A percentile compares a stretch with the other conserved stretches of the same genome.
Conservation (phyloP, 140 eudicot species). For the Stevia rebaudiana region DNA sequence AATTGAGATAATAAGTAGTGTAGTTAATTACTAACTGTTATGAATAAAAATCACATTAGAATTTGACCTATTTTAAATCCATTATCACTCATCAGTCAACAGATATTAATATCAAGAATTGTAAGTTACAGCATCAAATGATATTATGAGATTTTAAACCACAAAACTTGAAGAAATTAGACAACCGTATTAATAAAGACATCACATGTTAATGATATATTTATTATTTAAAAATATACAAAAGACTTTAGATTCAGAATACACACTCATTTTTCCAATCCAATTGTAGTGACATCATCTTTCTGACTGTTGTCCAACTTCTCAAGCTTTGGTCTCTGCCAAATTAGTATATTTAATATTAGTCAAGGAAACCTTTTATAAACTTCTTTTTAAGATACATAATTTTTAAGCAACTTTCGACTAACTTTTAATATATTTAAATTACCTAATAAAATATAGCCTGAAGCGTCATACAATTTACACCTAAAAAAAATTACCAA, state of each 20-base stretch:
- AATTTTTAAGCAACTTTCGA: too few species aligned
- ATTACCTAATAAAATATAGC: too few species aligned
- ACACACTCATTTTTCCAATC: conserved; percentile 6
- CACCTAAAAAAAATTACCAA: too few species aligned
- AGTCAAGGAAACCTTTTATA: not conserved
- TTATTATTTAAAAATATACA: not conserved
- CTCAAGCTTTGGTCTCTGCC: conserved; percentile 21
- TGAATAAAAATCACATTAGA: not conserved
- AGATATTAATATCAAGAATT: not conserved
- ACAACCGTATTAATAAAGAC: not conserved
- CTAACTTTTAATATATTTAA: too few species aligned
- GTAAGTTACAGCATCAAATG: not conserved
- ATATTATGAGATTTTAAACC: too few species aligned
- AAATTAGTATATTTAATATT: not conserved
- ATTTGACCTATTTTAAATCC: not conserved
- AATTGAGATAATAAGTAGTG: not conserved
- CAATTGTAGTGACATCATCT: conserved; percentile 10
- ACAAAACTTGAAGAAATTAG: too few species aligned
- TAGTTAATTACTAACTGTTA: not conserved
- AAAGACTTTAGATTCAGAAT: not conserved
- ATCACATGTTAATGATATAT: not conserved
- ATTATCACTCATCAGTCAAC: not conserved
- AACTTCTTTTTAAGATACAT: too few species aligned
- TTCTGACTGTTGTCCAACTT: conserved; percentile 3
- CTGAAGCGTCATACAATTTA: too few species aligned